Evolutionary conservation across 257 asterid species (phyloP).

Genomic region (Solanum chaucha): DNA sequence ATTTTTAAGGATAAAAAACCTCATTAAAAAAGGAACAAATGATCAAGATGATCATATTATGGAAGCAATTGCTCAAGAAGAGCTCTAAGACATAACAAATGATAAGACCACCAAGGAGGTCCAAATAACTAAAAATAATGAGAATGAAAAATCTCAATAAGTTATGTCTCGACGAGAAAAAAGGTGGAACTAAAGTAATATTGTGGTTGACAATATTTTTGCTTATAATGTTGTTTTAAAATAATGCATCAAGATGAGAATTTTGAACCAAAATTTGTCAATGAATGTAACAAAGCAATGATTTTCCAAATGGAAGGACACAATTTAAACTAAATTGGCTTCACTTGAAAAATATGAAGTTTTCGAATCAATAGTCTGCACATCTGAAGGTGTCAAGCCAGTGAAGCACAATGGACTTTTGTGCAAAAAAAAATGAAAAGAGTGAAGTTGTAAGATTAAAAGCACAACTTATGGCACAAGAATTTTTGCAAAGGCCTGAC

Average conservation of each 20-base stretch:
- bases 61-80: not conserved
- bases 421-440: not conserved
- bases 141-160: no score
- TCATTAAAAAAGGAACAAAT: not conserved
- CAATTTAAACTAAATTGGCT: not conserved
- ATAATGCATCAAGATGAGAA: not conserved
- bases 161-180: not conserved
- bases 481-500: no score
- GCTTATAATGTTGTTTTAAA: not conserved
- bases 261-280: not conserved
- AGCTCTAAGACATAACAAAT: not conserved
- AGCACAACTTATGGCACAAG: not conserved
- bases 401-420: not conserved
- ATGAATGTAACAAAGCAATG: not conserved
- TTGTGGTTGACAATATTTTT: no score
- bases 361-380: not conserved
- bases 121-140: not conserved
- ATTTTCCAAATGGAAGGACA: not conserved
- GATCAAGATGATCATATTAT: no score
- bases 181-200: not conserved
- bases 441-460: not conserved
- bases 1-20: no score
- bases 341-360: not conserved
- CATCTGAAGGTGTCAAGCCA: not conserved
- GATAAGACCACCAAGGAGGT: not conserved